phyloP scores from a whole-genome alignment of 169 alveolate species.

The Perkinsus olseni region DNA sequence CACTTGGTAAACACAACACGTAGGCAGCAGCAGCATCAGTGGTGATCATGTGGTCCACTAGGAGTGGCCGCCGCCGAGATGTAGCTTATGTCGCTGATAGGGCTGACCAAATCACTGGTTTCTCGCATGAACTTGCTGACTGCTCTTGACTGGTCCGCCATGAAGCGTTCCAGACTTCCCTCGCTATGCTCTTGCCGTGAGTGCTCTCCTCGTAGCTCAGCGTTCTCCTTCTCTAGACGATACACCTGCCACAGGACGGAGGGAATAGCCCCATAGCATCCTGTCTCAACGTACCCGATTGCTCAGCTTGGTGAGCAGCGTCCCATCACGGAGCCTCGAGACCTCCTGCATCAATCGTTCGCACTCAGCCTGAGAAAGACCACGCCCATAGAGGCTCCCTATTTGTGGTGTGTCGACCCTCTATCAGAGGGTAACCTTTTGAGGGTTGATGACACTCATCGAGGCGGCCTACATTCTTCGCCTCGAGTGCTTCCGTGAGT shows the following conservation, averaged over 20 bases:
- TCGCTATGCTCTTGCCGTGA: background rate
- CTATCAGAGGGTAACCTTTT: too few relatives aligned
- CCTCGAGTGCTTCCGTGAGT: background rate
- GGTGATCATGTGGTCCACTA: background rate
- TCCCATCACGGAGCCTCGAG: background rate
- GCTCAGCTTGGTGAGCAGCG: background rate
- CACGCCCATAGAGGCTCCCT: background rate
- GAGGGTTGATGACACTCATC: too few relatives aligned
- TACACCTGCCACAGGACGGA: background rate
- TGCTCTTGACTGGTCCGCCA: background rate
- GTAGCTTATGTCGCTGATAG: background rate
- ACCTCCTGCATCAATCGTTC: background rate
- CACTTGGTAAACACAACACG: too few relatives aligned
- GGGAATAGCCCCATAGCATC: background rate
- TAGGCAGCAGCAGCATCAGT: background rate
- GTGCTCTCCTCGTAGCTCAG: background rate
- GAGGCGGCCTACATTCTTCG: background rate
- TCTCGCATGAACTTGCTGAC: background rate
- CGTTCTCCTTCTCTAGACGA: background rate
- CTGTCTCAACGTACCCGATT: background rate
- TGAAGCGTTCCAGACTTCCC: background rate
- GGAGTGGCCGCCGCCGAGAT: background rate
- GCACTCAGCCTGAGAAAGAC: background rate
- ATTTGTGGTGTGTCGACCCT: too few relatives aligned
- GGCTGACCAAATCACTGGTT: background rate